Percentiles rank a stretch among this genome's conserved stretches.
Evolutionary conservation across 768 basidiomycete genomes (phyloP).

Genomic region (Lentinula boryana): DNA sequence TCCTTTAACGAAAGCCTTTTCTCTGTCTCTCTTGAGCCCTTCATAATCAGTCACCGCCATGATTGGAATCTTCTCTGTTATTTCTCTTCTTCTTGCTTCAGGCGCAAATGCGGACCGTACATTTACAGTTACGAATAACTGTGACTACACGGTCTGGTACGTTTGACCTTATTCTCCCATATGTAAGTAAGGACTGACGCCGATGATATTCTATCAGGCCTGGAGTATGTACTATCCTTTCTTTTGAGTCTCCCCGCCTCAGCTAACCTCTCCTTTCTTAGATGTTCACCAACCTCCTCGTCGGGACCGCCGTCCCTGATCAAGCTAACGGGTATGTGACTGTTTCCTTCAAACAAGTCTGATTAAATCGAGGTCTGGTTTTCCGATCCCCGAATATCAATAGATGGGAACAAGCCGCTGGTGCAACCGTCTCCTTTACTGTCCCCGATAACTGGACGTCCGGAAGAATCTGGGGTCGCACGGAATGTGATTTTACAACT

Average conservation of each 20-base stretch:
- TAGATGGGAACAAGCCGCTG: constrained; percentile 25
- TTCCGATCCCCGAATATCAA: background rate
- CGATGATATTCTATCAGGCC: constrained; percentile 28
- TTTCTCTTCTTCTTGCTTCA: background rate
- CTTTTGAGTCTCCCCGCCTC: background rate
- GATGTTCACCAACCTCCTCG: constrained; percentile 40
- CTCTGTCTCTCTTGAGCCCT: background rate
- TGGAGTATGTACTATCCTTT: constrained; percentile 22
- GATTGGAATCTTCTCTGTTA: background rate
- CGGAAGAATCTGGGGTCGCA: constrained; percentile 41
- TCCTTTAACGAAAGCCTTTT: background rate
- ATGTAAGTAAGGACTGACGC: background rate
- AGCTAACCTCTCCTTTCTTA: constrained; percentile 8
- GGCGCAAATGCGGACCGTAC: background rate
- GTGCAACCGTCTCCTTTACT: constrained; percentile 24
- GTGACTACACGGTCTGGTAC: constrained; percentile 46
- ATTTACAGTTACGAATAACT: constrained; percentile 14
- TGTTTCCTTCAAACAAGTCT: background rate
- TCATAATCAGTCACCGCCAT: background rate
- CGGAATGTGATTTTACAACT: constrained; percentile 54
- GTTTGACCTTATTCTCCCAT: constrained; percentile 2
- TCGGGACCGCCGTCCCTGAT: constrained; percentile 28
- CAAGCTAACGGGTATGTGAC: constrained; percentile 26
- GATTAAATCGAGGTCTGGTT: background rate
- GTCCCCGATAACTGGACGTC: constrained; percentile 49